Percentiles rank a stretch among this genome's conserved stretches.
phyloP scores from a whole-genome alignment of 495 filamentous ascomycete species.

The Beverwykella pulmonaria region DNA sequence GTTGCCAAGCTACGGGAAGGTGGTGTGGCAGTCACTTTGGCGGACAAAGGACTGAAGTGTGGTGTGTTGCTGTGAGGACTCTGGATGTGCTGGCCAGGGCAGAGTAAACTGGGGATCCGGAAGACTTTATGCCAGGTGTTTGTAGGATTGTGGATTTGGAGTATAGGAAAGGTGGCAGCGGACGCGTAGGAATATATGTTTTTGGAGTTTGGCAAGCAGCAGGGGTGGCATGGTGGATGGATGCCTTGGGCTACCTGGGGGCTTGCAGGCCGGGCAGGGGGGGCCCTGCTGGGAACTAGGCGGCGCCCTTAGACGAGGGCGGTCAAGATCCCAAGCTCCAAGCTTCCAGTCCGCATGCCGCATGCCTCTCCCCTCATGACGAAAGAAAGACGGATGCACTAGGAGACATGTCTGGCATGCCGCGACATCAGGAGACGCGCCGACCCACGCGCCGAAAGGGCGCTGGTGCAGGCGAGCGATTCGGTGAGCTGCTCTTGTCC shows the following conservation, averaged over 20 bases:
- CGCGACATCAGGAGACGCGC: conserved; percentile 17
- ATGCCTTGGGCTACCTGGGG: neutral
- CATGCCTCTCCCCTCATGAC: conserved; percentile 12
- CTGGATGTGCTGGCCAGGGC: conserved; percentile 18
- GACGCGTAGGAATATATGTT: conserved; percentile 25
- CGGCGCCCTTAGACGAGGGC: conserved; percentile 10
- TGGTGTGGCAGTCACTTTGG: conserved; percentile 23
- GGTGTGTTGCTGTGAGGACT: conserved; percentile 16
- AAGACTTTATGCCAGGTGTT: conserved; percentile 10
- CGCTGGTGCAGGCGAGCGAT: neutral
- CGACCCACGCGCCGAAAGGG: conserved; percentile 2
- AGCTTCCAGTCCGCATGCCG: neutral
- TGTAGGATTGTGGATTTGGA: conserved; percentile 1
- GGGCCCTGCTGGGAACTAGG: neutral
- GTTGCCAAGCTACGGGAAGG: conserved; percentile 5
- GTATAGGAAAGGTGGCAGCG: conserved; percentile 19
- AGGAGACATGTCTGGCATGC: conserved; percentile 11
- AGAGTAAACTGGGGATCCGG: neutral
- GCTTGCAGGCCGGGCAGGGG: neutral
- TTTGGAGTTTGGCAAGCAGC: neutral
- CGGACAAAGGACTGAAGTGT: conserved; percentile 9
- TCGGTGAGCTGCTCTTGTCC: neutral
- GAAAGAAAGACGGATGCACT: conserved; percentile 9
- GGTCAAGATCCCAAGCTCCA: conserved; percentile 4
- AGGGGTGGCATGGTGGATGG: conserved; percentile 5